Evolutionary conservation across 345 rosid genomes (phyloP).

Genomic region (Cochlearia excelsa): DNA sequence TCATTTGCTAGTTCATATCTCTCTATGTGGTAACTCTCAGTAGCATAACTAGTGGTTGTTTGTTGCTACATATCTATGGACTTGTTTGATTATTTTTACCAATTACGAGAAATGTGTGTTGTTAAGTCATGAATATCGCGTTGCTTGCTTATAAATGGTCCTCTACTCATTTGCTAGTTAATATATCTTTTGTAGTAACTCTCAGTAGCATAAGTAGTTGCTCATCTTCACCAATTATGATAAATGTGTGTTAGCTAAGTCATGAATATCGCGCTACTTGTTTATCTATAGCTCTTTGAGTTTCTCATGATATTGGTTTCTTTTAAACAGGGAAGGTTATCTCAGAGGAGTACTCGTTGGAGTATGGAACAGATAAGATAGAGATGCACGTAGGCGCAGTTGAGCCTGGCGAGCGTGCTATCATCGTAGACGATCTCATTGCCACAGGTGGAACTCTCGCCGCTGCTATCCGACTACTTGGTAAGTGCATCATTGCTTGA

Average conservation of each 20-base stretch:
- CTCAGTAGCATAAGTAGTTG: neutral
- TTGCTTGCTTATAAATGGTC: neutral
- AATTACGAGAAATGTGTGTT: too few relatives aligned
- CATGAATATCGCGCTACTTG: neutral
- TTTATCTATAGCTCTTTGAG: neutral
- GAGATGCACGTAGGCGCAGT: conserved; percentile 99
- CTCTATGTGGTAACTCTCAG: too few relatives aligned
- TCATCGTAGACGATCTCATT: conserved; percentile 86
- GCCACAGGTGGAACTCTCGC: conserved; percentile 96
- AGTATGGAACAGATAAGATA: conserved; percentile 89
- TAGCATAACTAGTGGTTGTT: too few relatives aligned
- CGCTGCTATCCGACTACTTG: conserved; percentile 94
- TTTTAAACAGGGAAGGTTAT: conserved; percentile 68
- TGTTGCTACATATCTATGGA: neutral
- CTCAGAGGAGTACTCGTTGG: conserved; percentile 87
- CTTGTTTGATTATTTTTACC: neutral
- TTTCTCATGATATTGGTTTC: neutral
- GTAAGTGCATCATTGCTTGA: conserved; percentile 37
- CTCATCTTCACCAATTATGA: too few relatives aligned
- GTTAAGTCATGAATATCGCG: neutral
- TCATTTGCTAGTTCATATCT: too few relatives aligned
- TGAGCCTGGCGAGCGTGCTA: conserved; percentile 78
- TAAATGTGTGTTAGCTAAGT: too few relatives aligned
- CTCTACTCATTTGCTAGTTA: neutral
- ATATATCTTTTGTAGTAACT: too few relatives aligned